Evolutionary conservation across 1,284 basidiomycete species (phyloP).

Genomic region (Leccinum proliferum): DNA sequence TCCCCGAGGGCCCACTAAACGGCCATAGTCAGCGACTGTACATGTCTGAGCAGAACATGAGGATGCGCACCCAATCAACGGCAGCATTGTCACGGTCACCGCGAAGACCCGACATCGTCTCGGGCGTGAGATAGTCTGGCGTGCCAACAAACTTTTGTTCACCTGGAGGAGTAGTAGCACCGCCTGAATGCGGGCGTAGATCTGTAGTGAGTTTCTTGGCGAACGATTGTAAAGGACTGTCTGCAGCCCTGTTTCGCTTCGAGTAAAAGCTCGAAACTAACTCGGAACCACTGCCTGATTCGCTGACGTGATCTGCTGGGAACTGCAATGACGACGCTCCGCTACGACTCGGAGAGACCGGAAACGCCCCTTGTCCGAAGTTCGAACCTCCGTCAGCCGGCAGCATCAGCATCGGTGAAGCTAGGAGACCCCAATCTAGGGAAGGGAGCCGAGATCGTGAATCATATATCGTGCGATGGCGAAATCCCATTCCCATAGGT

Average conservation of each 20-base stretch:
- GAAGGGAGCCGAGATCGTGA: slow-evolving; percentile 75
- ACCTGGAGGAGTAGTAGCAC: slow-evolving; percentile 70
- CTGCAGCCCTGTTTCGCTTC: slow-evolving; percentile 50
- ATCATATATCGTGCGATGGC: slow-evolving; percentile 52
- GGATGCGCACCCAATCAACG: slow-evolving; percentile 86
- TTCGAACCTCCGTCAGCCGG: slow-evolving; percentile 73
- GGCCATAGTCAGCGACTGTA: slow-evolving; percentile 14
- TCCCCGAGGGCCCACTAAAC: slow-evolving; percentile 93
- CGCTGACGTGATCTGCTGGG: slow-evolving; percentile 73
- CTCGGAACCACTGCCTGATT: slow-evolving; percentile 80
- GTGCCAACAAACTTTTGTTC: slow-evolving; percentile 95
- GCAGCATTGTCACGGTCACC: slow-evolving; percentile 94
- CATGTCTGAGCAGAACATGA: slow-evolving; percentile 5
- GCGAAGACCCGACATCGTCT: slow-evolving; percentile 93
- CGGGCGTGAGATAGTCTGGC: slow-evolving; percentile 95
- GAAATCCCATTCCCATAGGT: slow-evolving; percentile 50
- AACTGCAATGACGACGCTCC: slow-evolving; percentile 62
- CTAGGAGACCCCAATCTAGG: slow-evolving; percentile 76
- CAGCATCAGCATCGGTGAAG: slow-evolving; percentile 65
- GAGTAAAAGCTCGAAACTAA: slow-evolving; percentile 57
- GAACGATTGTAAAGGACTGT: slow-evolving; percentile 78
- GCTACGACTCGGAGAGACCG: slow-evolving; percentile 41
- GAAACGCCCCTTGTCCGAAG: slow-evolving; percentile 63
- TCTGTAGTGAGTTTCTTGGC: slow-evolving; percentile 79
- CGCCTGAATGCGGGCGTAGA: slow-evolving; percentile 58